Conservation (phyloP, 768 basidiomycete genomes). For the Crepidotus variabilis region DNA sequence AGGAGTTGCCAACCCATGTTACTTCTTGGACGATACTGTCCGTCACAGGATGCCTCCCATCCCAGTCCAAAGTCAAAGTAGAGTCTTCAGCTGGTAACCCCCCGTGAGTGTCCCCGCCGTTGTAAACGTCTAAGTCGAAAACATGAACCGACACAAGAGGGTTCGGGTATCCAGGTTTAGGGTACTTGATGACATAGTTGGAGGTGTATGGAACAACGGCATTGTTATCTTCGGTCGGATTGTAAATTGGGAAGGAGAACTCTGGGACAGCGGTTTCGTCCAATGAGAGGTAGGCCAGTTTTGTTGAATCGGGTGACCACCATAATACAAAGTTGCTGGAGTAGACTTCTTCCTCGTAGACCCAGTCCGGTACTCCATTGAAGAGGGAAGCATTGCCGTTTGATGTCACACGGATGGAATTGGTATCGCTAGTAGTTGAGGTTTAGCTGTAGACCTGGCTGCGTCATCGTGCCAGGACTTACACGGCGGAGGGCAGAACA, state of each 20-base stretch:
- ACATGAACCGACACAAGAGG: slow-evolving; percentile 81
- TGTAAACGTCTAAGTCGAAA: slow-evolving; percentile 68
- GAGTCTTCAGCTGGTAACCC: slow-evolving; percentile 32
- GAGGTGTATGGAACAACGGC: slow-evolving; percentile 77
- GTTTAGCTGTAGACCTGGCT: slow-evolving; percentile 1
- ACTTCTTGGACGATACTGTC: slow-evolving; percentile 81
- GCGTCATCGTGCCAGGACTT: slow-evolving; percentile 16
- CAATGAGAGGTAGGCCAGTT: slow-evolving; percentile 80
- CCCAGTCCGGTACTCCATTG: slow-evolving; percentile 97
- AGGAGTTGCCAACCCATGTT: slow-evolving; percentile 77
- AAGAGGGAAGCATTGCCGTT: slow-evolving; percentile 83
- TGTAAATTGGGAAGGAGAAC: slow-evolving; percentile 89
- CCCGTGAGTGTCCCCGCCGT: slow-evolving; percentile 27
- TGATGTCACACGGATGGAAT: slow-evolving; percentile 72
- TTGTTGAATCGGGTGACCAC: slow-evolving; percentile 82
- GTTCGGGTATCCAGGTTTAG: slow-evolving; percentile 88
- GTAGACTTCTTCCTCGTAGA: slow-evolving; percentile 93
- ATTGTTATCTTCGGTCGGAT: slow-evolving; percentile 69
- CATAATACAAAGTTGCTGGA: slow-evolving; percentile 70
- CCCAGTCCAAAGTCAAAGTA: slow-evolving; percentile 66
- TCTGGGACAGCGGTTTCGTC: slow-evolving; percentile 89
- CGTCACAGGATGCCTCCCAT: slow-evolving; percentile 45
- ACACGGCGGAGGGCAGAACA: slow-evolving; percentile 67
- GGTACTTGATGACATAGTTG: slow-evolving; percentile 72
- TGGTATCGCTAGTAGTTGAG: slow-evolving; percentile 26